phyloP scores from a whole-genome alignment of 192 early-diverging fungal species.

The Backusella macrospora region DNA sequence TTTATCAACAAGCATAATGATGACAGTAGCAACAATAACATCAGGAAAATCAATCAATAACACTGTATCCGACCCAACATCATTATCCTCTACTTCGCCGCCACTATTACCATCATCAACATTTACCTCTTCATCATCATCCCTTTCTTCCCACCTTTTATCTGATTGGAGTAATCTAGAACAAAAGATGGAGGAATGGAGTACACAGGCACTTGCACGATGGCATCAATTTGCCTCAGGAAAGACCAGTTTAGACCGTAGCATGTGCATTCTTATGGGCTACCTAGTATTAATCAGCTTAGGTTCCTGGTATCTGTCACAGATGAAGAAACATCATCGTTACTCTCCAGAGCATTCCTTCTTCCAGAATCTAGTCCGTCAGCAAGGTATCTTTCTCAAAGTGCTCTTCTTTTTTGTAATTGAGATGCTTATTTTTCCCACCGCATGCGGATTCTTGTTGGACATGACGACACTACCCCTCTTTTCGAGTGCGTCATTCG shows the following conservation, averaged over 20 bases:
- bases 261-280: constrained; percentile 61
- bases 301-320: constrained; percentile 50
- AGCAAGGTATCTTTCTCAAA: constrained; percentile 64
- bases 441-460: constrained; percentile 84
- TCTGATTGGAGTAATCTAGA: background rate
- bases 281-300: constrained; percentile 59
- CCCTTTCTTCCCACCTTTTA: background rate
- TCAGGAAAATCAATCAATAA: background rate
- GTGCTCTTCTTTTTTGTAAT: constrained; percentile 85
- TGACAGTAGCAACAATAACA: background rate
- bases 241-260: constrained; percentile 55
- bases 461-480: constrained; percentile 80
- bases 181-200: background rate
- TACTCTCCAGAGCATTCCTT: constrained; percentile 23
- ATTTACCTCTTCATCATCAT: background rate
- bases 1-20: too few species aligned
- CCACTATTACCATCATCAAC: background rate
- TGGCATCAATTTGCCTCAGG: constrained; percentile 52
- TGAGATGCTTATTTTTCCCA: constrained; percentile 87
- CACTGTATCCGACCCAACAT: background rate
- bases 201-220: constrained; percentile 12
- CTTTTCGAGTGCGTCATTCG: constrained; percentile 61
- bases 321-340: constrained; percentile 30
- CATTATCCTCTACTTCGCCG: background rate
- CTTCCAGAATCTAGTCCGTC: constrained; percentile 47